These are phyloP conservation scores for Beauveria asiatica DNA, from an alignment of 2,329 filamentous ascomycete genomes.

Conservation along the genomic window DNA sequence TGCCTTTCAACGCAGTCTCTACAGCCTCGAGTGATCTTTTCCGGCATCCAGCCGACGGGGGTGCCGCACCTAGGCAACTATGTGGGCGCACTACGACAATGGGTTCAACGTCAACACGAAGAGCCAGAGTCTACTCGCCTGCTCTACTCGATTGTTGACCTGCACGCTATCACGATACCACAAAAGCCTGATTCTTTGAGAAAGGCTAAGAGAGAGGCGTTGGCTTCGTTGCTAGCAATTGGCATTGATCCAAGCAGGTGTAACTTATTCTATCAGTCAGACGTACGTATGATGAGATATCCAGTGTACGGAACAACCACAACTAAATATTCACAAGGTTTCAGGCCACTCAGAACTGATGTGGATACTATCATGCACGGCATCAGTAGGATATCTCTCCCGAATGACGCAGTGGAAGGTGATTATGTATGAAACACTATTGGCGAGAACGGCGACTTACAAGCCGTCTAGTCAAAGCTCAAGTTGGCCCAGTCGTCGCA, in stretches of 20 bases:
- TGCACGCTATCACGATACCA: slow-evolving; percentile 82
- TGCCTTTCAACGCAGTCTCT: slow-evolving; percentile 2
- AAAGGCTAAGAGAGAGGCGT: slow-evolving; percentile 59
- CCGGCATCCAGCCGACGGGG: slow-evolving; percentile 93
- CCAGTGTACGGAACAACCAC: not conserved
- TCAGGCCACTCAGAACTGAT: slow-evolving; percentile 80
- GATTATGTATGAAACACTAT: not conserved
- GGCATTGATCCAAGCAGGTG: slow-evolving; percentile 72
- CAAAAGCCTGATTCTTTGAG: slow-evolving; percentile 56
- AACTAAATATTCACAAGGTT: slow-evolving; percentile 38
- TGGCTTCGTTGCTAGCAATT: slow-evolving; percentile 75
- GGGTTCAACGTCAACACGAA: slow-evolving; percentile 68
- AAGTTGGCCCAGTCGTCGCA: slow-evolving; percentile 50
- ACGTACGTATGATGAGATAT: slow-evolving; percentile 38
- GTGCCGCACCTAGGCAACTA: slow-evolving; percentile 94
- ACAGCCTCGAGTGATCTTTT: slow-evolving; percentile 60
- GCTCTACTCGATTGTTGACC: slow-evolving; percentile 81
- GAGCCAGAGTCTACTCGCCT: slow-evolving; percentile 50
- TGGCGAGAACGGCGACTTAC: not conserved
- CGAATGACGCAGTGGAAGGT: slow-evolving; percentile 99
- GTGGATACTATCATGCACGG: slow-evolving; percentile 92
- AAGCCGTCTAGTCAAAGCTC: slow-evolving; percentile 56
- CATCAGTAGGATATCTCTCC: slow-evolving; percentile 86
- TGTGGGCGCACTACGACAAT: slow-evolving; percentile 78
- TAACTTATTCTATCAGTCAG: slow-evolving; percentile 75